Percentiles rank a stretch among this genome's conserved stretches.
Evolutionary conservation across 441 rosid genomes (phyloP).

Genomic region (Jatropha podagrica): DNA sequence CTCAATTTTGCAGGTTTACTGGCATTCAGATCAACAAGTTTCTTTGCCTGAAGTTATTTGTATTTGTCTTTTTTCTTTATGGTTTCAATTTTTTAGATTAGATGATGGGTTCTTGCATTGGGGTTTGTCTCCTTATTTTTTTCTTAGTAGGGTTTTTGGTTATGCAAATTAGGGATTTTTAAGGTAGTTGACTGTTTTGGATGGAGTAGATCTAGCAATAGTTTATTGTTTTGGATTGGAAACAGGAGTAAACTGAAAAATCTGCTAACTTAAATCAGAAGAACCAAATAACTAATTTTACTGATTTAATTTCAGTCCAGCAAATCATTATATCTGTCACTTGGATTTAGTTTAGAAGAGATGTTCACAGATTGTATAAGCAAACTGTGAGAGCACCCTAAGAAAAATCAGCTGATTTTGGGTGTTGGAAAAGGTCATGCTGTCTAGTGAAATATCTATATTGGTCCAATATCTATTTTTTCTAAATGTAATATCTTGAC

Average conservation of each 20-base stretch:
- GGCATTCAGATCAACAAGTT: not conserved
- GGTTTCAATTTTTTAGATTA: not conserved
- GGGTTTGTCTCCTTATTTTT: not conserved
- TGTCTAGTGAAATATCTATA: not conserved
- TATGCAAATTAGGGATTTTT: not conserved
- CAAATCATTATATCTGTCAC: not conserved
- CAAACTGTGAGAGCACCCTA: not conserved
- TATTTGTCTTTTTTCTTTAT: not conserved
- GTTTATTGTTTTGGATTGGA: not conserved
- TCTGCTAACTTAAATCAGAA: not conserved
- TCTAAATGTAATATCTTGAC: constrained; percentile 2
- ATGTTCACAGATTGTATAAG: not conserved
- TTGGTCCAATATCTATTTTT: constrained; percentile 1
- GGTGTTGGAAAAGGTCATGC: not conserved
- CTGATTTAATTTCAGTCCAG: not conserved
- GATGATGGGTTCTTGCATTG: not conserved
- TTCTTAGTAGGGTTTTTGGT: not conserved
- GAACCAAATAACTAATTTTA: not conserved
- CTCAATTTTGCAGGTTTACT: not conserved
- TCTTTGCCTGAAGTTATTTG: not conserved
- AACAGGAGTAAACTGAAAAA: not conserved
- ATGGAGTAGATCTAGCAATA: not conserved
- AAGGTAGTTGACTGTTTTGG: not conserved
- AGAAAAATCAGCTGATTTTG: not conserved
- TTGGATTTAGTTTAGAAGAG: not conserved